These are phyloP conservation scores for Coniella lustricola DNA, from an alignment of 2,329 filamentous ascomycete species.

Conservation along the genomic window DNA sequence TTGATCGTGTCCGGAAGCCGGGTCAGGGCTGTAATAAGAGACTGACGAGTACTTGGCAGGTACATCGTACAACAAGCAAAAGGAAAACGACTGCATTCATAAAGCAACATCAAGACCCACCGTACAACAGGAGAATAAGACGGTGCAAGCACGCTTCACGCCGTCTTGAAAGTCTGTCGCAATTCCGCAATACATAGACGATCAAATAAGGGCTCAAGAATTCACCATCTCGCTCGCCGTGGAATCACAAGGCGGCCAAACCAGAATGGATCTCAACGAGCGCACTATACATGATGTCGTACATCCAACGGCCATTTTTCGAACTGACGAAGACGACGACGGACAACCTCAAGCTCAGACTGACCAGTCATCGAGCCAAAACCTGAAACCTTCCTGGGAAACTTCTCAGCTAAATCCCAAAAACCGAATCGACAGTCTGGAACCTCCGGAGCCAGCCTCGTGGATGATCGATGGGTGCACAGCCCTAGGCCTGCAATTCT, in stretches of 20 bases:
- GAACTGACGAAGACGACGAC: not conserved
- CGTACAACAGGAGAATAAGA: not conserved
- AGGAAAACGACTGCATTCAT: not conserved
- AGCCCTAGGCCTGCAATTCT: conserved; percentile 51
- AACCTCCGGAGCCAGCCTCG: conserved; percentile 33
- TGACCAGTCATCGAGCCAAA: not conserved
- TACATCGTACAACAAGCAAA: not conserved
- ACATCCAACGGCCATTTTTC: conserved; percentile 44
- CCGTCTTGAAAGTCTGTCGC: not conserved
- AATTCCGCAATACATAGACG: not conserved
- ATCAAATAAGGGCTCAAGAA: not conserved
- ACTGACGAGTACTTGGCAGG: not conserved
- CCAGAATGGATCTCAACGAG: conserved; percentile 46
- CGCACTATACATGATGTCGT: conserved; percentile 47
- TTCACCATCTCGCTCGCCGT: not conserved
- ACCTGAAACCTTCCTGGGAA: conserved; percentile 30
- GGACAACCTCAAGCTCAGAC: not conserved
- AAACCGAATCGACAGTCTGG: conserved; percentile 53
- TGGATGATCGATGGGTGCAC: conserved; percentile 56
- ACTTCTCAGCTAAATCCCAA: conserved; percentile 50
- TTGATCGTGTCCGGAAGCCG: not conserved
- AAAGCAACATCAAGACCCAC: not conserved
- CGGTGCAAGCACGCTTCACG: not conserved
- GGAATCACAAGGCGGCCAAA: not conserved
- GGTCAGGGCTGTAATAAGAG: not conserved